These are phyloP conservation scores for Melastoma malabathricum DNA, from an alignment of 345 rosid species.

Conservation along the genomic window DNA sequence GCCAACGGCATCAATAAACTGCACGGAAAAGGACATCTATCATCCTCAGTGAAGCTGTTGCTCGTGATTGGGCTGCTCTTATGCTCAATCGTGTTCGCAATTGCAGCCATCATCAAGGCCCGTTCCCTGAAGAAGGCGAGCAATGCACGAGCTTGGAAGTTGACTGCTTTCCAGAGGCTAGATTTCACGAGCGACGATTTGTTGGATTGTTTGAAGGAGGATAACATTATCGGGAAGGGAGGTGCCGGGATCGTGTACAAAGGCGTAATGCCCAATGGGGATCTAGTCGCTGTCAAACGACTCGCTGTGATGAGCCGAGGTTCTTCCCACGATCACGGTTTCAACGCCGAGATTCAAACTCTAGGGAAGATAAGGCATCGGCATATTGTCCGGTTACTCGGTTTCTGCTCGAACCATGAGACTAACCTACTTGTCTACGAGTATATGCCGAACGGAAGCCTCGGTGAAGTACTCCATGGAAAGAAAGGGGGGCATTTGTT, in stretches of 20 bases:
- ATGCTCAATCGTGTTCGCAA: slow-evolving; percentile 31
- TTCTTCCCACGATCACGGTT: slow-evolving; percentile 46
- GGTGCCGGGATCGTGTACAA: slow-evolving; percentile 45
- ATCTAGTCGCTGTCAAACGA: slow-evolving; percentile 37
- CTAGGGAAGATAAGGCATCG: slow-evolving; percentile 38
- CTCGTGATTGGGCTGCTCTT: slow-evolving; percentile 34
- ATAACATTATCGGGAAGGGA: slow-evolving; percentile 44
- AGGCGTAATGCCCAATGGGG: slow-evolving; percentile 28
- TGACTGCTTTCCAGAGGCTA: slow-evolving; percentile 42
- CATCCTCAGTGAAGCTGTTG: slow-evolving; percentile 34
- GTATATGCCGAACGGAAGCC: slow-evolving; percentile 45
- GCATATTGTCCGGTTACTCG: slow-evolving; percentile 37
- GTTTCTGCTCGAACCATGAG: slow-evolving; percentile 40
- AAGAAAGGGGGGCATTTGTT: slow-evolving; percentile 42
- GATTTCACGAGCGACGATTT: slow-evolving; percentile 35
- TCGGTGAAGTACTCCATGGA: slow-evolving; percentile 47
- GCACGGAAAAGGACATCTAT: slow-evolving; percentile 23
- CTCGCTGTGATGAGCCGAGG: slow-evolving; percentile 28
- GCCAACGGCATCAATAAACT: slow-evolving; percentile 18
- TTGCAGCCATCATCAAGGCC: slow-evolving; percentile 33
- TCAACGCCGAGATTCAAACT: slow-evolving; percentile 44
- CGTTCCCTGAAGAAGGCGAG: slow-evolving; percentile 33
- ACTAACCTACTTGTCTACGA: slow-evolving; percentile 40
- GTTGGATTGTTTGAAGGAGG: slow-evolving; percentile 36
- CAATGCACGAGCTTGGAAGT: slow-evolving; percentile 35